Evolutionary conservation across 2,329 filamentous ascomycete species (phyloP).

Genomic region (Aschersonia sp.): DNA sequence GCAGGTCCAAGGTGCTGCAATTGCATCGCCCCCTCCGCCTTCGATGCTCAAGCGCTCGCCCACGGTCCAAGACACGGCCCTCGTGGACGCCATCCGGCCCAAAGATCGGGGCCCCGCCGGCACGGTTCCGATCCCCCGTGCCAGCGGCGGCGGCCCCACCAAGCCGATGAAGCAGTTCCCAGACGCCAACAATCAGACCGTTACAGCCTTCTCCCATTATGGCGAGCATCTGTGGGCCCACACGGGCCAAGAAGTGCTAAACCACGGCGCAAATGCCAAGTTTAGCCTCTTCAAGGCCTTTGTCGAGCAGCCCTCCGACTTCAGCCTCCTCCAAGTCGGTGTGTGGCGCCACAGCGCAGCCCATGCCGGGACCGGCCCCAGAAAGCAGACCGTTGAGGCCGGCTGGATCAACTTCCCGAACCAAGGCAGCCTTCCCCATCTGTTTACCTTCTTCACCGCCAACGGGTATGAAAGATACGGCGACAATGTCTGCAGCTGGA

Average conservation of each 20-base stretch:
- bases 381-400: slow-evolving; percentile 8
- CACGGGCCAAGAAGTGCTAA: slow-evolving; percentile 3
- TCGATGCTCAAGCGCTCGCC: not conserved
- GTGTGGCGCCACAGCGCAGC: slow-evolving; percentile 5
- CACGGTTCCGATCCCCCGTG: slow-evolving; percentile 8
- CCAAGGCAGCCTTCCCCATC: slow-evolving; percentile 4
- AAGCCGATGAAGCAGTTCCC: slow-evolving; percentile 6
- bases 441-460: slow-evolving; percentile 10
- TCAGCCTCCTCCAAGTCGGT: slow-evolving; percentile 9
- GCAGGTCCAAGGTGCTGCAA: slow-evolving; percentile 3
- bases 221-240: slow-evolving; percentile 9
- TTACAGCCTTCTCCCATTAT: not conserved
- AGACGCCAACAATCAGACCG: not conserved
- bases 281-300: slow-evolving; percentile 8
- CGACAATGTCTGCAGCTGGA: slow-evolving; percentile 8
- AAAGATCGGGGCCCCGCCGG: slow-evolving; percentile 5
- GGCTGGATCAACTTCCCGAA: slow-evolving; percentile 9
- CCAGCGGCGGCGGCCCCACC: slow-evolving; percentile 1
- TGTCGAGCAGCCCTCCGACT: slow-evolving; percentile 5
- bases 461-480: slow-evolving; percentile 5
- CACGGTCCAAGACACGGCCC: not conserved
- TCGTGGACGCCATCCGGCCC: slow-evolving; percentile 1
- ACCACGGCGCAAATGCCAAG: slow-evolving; percentile 6
- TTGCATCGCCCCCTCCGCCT: slow-evolving; percentile 4
- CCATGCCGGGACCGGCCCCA: slow-evolving; percentile 2